These are phyloP conservation scores for Odontarrhena argentea DNA, from an alignment of 345 rosid genomes.

Conservation along the genomic window DNA sequence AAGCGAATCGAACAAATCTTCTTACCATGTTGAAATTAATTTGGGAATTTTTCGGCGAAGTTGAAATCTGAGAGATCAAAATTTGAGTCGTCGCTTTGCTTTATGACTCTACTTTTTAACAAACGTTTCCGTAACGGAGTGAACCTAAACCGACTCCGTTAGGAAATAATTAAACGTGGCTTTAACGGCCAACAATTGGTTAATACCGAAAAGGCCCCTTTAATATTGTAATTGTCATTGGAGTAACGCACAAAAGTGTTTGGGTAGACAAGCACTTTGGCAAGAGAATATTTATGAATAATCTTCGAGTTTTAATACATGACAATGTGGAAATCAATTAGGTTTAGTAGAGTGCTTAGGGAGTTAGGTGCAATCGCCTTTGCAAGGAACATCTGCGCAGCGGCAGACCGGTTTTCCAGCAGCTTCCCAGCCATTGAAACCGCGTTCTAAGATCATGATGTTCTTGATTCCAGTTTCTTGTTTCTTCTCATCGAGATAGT, in stretches of 20 bases:
- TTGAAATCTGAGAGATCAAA: constrained; percentile 1
- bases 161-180: not conserved
- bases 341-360: constrained; percentile 15
- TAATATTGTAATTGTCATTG: not conserved
- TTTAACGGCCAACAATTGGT: constrained; percentile 10
- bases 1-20: constrained; percentile 11
- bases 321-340: constrained; percentile 27
- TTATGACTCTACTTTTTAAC: not conserved
- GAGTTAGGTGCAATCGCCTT: constrained; percentile 46
- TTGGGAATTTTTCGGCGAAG: constrained; percentile 28
- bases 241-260: constrained; percentile 14
- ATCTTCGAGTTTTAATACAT: constrained; percentile 18
- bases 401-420: constrained; percentile 84
- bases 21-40: constrained; percentile 37
- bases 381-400: constrained; percentile 70
- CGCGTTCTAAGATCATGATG: constrained; percentile 70
- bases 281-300: constrained; percentile 15
- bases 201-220: constrained; percentile 17
- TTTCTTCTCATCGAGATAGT: constrained; percentile 65
- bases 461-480: constrained; percentile 73
- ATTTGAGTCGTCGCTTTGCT: constrained; percentile 25
- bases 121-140: not conserved
- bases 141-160: not conserved
- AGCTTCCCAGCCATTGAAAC: constrained; percentile 92
- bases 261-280: constrained; percentile 16